Conservation (phyloP, 176 grass and related monocot species). For the Raddia distichophylla region DNA sequence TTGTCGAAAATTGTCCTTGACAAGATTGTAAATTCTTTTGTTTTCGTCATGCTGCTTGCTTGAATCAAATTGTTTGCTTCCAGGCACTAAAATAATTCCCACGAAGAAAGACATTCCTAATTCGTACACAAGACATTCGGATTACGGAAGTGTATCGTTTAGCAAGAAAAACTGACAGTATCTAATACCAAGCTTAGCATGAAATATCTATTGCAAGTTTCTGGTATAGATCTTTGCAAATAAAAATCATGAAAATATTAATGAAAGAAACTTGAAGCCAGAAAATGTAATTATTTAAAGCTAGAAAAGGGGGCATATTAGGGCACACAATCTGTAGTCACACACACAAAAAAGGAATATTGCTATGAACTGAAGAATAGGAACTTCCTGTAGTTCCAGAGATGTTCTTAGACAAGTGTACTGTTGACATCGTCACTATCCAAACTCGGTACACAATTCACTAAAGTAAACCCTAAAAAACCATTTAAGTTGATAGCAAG, state of each 20-base stretch:
- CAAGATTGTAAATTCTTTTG: not conserved
- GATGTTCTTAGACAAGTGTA: not conserved
- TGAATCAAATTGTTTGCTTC: not conserved
- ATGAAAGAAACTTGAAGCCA: not conserved
- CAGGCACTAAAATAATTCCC: no score
- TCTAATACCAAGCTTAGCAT: not conserved
- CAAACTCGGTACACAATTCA: not conserved
- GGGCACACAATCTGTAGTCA: not conserved
- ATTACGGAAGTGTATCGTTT: not conserved
- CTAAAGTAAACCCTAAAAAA: no score
- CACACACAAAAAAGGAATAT: not conserved
- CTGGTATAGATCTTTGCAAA: not conserved
- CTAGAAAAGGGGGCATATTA: not conserved
- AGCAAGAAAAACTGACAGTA: not conserved
- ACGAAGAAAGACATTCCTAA: not conserved
- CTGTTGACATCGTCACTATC: not conserved
- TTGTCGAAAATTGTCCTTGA: not conserved
- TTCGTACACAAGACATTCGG: not conserved
- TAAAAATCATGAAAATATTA: not conserved
- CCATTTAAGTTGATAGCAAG: not conserved
- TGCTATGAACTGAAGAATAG: not conserved
- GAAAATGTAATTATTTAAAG: not conserved
- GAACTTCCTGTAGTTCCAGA: not conserved
- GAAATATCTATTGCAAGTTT: not conserved
- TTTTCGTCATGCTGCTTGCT: not conserved